A percentile compares a stretch with the other conserved stretches of the same genome.
Evolutionary conservation across 495 filamentous ascomycete species (phyloP).

Genomic region (Glarea lozoyensis): DNA sequence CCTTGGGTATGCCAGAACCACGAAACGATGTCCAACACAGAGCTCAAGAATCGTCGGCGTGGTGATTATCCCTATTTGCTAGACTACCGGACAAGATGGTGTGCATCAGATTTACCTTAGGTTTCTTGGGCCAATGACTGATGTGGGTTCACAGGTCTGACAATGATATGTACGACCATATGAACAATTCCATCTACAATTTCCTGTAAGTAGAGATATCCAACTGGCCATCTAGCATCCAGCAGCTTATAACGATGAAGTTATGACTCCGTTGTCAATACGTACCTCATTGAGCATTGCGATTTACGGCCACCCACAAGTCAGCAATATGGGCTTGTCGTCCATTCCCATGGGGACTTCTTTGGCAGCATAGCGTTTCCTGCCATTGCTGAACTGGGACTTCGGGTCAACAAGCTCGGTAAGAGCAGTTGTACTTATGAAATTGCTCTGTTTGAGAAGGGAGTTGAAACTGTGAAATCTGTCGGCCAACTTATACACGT

Average conservation of each 20-base stretch:
- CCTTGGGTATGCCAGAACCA: background rate
- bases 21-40: conserved; percentile 16
- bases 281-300: conserved; percentile 77
- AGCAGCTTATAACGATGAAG: conserved; percentile 14
- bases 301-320: conserved; percentile 61
- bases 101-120: conserved; percentile 9
- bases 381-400: conserved; percentile 66
- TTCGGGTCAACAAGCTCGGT: conserved; percentile 76
- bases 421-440: conserved; percentile 91
- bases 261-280: conserved; percentile 83
- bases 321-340: conserved; percentile 70
- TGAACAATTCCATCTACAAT: conserved; percentile 52
- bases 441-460: conserved; percentile 75
- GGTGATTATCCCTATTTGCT: conserved; percentile 71
- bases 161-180: conserved; percentile 91
- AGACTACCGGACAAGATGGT: conserved; percentile 88
- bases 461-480: conserved; percentile 64
- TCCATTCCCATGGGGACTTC: conserved; percentile 75
- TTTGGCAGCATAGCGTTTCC: conserved; percentile 80
- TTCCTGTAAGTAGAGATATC: conserved; percentile 41
- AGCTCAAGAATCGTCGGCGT: conserved; percentile 54
- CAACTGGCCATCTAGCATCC: background rate
- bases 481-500: conserved; percentile 87
- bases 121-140: background rate
- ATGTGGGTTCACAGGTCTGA: conserved; percentile 54